These are phyloP conservation scores for Discostella stelligeroides DNA, from an alignment of 108 stramenopile genomes.

Conservation along the genomic window DNA sequence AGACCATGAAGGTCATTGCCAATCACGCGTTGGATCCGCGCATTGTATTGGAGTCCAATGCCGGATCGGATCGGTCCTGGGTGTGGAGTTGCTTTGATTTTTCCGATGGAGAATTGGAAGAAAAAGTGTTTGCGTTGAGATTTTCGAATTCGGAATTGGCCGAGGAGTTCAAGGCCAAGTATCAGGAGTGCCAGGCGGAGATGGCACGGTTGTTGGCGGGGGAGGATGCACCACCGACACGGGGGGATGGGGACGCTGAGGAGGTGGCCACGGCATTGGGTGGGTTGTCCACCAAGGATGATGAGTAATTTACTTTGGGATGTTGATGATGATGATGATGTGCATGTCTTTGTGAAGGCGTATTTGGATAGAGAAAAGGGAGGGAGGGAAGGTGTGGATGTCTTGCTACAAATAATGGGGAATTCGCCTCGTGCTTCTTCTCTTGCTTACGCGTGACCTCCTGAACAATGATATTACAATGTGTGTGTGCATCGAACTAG, in stretches of 20 bases:
- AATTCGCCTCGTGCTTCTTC: too few species aligned
- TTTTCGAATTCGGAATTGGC: slow-evolving; percentile 95
- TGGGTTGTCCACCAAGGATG: slow-evolving; percentile 73
- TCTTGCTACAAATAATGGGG: too few species aligned
- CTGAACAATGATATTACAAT: too few species aligned
- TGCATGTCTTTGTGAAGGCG: too few species aligned
- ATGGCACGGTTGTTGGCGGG: slow-evolving; percentile 88
- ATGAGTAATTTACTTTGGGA: slow-evolving; percentile 6
- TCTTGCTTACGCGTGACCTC: too few species aligned
- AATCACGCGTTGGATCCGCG: slow-evolving; percentile 98
- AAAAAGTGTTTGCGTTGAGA: slow-evolving; percentile 95
- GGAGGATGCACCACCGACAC: slow-evolving; percentile 73
- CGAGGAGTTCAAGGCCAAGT: slow-evolving; percentile 90
- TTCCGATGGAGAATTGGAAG: slow-evolving; percentile 89
- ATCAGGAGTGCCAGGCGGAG: slow-evolving; percentile 82
- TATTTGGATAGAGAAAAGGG: too few species aligned
- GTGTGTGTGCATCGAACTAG: too few species aligned
- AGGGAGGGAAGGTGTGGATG: too few species aligned
- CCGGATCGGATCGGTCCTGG: slow-evolving; percentile 94
- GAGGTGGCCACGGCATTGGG: slow-evolving; percentile 87
- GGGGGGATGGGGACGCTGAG: slow-evolving; percentile 75
- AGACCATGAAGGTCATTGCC: slow-evolving; percentile 99
- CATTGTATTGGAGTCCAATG: slow-evolving; percentile 95
- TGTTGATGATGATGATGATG: too few species aligned
- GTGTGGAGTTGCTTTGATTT: slow-evolving; percentile 99